Evolutionary conservation across 192 early-diverging fungal genomes (phyloP).

Genomic region (Irineochytrium annulatum): DNA sequence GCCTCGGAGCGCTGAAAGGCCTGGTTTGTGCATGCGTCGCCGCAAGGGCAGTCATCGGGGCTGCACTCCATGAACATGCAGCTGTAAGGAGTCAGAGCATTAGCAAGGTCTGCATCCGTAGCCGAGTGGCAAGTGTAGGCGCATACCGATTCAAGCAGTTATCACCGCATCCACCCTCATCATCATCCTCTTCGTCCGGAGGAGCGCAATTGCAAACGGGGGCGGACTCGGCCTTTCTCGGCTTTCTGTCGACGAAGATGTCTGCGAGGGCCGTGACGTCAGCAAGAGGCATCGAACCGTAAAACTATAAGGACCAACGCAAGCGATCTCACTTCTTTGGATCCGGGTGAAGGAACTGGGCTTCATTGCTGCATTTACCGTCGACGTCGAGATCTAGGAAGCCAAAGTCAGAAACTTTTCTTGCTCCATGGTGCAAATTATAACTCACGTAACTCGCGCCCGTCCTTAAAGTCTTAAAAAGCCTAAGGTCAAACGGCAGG

Average conservation of each 20-base stretch:
- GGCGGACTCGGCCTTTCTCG: constrained; percentile 40
- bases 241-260: constrained; percentile 71
- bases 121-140: neutral
- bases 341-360: constrained; percentile 53
- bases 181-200: constrained; percentile 45
- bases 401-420: neutral
- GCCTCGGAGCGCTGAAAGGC: constrained; percentile 60
- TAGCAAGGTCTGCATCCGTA: neutral
- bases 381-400: neutral
- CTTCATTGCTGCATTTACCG: constrained; percentile 11
- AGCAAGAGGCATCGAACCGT: neutral
- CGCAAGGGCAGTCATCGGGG: constrained; percentile 61
- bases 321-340: constrained; percentile 45
- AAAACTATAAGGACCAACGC: neutral
- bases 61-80: constrained; percentile 73
- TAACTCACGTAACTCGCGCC: constrained; percentile 32
- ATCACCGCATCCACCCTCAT: constrained; percentile 57
- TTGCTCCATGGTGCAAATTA: neutral
- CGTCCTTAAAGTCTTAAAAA: constrained; percentile 18
- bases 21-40: constrained; percentile 69
- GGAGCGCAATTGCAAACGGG: constrained; percentile 59
- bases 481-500: constrained; percentile 61
- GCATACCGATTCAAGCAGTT: constrained; percentile 68
- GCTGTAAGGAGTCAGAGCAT: constrained; percentile 1
- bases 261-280: constrained; percentile 41